Evolutionary conservation across 768 basidiomycete genomes (phyloP).

Genomic region (Suillus discolor): DNA sequence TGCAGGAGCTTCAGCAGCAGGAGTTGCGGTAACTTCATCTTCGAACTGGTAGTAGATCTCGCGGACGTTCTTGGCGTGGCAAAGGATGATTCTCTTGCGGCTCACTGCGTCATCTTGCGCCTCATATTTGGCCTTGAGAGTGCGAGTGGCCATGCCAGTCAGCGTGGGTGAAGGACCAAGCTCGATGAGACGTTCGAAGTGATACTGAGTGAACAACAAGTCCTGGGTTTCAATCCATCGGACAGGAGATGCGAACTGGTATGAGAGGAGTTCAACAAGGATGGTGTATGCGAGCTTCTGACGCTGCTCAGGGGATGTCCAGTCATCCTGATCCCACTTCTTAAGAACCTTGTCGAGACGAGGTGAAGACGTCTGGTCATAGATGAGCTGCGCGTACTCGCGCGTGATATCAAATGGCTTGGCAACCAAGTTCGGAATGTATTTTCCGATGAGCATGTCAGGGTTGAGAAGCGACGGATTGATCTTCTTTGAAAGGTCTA

Average conservation of each 20-base stretch:
- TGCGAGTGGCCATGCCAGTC: constrained; percentile 91
- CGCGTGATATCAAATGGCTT: constrained; percentile 81
- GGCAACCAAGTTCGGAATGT: constrained; percentile 96
- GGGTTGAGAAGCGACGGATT: constrained; percentile 89
- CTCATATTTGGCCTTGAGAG: constrained; percentile 94
- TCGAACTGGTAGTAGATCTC: constrained; percentile 99
- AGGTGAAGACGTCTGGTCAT: constrained; percentile 95
- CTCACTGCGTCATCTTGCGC: constrained; percentile 82
- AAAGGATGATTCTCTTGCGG: constrained; percentile 79
- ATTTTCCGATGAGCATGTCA: constrained; percentile 91
- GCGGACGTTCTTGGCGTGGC: constrained; percentile 93
- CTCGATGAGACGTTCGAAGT: constrained; percentile 93
- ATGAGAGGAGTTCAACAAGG: constrained; percentile 94
- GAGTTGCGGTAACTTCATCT: constrained; percentile 64
- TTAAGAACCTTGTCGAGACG: constrained; percentile 93
- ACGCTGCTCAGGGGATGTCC: constrained; percentile 80
- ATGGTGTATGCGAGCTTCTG: constrained; percentile 96
- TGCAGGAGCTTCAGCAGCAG: constrained; percentile 31
- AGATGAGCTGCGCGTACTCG: constrained; percentile 92
- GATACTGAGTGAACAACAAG: constrained; percentile 81
- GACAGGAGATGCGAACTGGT: constrained; percentile 98
- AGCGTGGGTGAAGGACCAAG: constrained; percentile 96
- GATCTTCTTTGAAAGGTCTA: constrained; percentile 98
- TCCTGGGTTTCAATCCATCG: constrained; percentile 99
- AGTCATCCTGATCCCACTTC: constrained; percentile 90